These are phyloP conservation scores for Tulasnella sp. DNA, from an alignment of 768 basidiomycete species.

Conservation along the genomic window DNA sequence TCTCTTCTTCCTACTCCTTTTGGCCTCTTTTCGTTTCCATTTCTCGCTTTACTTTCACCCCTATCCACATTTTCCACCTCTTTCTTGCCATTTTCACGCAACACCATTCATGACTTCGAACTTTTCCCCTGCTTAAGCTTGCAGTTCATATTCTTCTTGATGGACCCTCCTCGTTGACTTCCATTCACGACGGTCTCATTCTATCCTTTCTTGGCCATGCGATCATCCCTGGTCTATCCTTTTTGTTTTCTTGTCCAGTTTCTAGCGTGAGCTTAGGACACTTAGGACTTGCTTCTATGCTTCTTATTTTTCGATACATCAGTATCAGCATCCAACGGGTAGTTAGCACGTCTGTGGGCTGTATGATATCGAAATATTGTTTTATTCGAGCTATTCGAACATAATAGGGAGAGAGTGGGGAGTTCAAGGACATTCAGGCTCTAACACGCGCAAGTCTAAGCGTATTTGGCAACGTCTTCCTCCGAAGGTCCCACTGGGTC, in stretches of 20 bases:
- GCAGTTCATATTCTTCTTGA: not conserved
- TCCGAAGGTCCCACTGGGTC: conserved; percentile 58
- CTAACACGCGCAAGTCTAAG: conserved; percentile 31
- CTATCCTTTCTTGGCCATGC: not conserved
- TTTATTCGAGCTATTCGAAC: not conserved
- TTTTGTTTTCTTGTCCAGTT: not conserved
- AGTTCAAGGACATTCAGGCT: not conserved
- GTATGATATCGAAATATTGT: not conserved
- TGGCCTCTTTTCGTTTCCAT: not conserved
- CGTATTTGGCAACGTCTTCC: conserved; percentile 60
- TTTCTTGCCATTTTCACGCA: not conserved
- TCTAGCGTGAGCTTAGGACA: not conserved
- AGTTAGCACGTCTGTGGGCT: not conserved
- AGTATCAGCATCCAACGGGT: not conserved
- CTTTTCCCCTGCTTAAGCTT: conserved; percentile 6
- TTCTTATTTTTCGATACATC: not conserved
- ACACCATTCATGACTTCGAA: not conserved
- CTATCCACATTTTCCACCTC: no score
- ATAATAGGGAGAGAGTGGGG: not conserved
- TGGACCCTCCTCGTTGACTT: not conserved
- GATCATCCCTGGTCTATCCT: not conserved
- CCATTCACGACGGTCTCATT: not conserved
- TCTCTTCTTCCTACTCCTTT: not conserved
- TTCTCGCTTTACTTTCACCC: not conserved
- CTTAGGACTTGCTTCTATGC: conserved; percentile 1